Evolutionary conservation across 2,329 filamentous ascomycete species (phyloP), one percentile per base, ranked within the genome.

Genomic region (Trichoderma guizhouense): DNA sequence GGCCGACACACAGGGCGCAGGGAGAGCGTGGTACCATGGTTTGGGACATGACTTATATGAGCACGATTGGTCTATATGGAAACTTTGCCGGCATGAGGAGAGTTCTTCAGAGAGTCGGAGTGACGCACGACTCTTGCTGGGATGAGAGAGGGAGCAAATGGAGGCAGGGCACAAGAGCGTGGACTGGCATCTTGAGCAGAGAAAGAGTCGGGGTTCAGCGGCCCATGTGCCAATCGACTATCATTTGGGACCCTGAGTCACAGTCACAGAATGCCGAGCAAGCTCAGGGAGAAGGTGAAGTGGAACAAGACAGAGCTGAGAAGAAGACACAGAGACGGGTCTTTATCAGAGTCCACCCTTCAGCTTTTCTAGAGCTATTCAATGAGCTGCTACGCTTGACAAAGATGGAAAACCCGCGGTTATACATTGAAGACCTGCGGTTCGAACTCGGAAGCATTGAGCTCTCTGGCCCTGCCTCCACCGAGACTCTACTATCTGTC

Each of bases 1-100:
- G 96, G 65, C 90, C 93, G 60, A 96, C 93, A 0, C 94, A 98
- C 83, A 90, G 95, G 74, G 91, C 93, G 26, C 89, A 90, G 67
- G 90, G 90, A 32, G 87, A 91, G 67, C 89, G 91, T 74, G 95
- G 96, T 6, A 92, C 92, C 26, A 85, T 98, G 57, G 91, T 91
- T 1, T 98, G 95, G 94, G 96, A 99, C 81, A 93, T 90, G 85
- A 98, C 95, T 79, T 99, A 98, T 79, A 92, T 96, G 84, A 93
- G 93, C 76, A 97, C 94, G 1, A 92, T 98, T 74, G 87, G 91
- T 15, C 79, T 98, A 4, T 90, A 91, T 75, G 96, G 95, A 0
- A 83, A 85, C 15, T 83, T 88, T 53, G 81, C 84, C 34, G 91
- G 90, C 68, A 83, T 97, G 53, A 84, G 90, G 70, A 87, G 88